Evolutionary conservation across 2,329 filamentous ascomycete genomes (phyloP).

Genomic region (Calonectria pauciramosa): DNA sequence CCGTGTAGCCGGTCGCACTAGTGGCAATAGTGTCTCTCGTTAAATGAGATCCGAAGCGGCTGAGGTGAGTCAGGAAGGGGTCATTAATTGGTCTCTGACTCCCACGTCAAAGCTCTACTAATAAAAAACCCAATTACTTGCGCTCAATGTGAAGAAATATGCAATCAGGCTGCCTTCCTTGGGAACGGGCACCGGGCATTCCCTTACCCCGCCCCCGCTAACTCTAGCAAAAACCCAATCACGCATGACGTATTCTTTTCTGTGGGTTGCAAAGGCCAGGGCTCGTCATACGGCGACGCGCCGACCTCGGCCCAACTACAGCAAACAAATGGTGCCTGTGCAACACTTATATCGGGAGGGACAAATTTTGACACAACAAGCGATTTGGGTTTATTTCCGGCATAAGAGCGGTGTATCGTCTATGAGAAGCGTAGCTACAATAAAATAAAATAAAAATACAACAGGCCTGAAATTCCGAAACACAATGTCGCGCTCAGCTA

Average conservation of each 20-base stretch:
- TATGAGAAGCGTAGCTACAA: not conserved
- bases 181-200: not conserved
- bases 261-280: not conserved
- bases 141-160: not conserved
- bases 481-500: not conserved
- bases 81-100: not conserved
- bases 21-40: slow-evolving; percentile 9
- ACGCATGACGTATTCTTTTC: not conserved
- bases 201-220: not conserved
- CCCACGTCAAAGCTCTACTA: not conserved
- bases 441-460: not conserved
- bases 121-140: too few species aligned
- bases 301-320: not conserved
- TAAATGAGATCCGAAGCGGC: slow-evolving; percentile 2
- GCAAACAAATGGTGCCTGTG: not conserved
- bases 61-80: not conserved
- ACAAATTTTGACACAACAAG: not conserved
- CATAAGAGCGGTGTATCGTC: not conserved
- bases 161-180: not conserved
- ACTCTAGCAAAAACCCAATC: not conserved
- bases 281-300: not conserved
- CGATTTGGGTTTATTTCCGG: not conserved
- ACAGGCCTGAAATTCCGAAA: not conserved
- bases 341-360: not conserved
- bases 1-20: not conserved